phyloP scores from a whole-genome alignment of 805 yeast species.

The Candida insectorum region DNA sequence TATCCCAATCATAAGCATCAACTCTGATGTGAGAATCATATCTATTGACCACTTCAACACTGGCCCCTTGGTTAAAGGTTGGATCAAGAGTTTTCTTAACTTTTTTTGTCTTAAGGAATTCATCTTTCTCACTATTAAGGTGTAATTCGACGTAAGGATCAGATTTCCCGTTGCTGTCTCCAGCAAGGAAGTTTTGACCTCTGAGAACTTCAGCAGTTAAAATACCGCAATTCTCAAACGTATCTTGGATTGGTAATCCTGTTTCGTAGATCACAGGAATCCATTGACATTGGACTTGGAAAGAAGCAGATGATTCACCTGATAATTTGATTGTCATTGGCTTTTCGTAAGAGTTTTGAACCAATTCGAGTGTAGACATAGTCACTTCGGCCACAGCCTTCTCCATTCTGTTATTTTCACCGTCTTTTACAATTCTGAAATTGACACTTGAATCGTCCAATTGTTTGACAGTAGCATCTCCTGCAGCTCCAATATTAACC shows the following conservation, averaged over 20 bases:
- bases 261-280: constrained; percentile 62
- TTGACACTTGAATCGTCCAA: constrained; percentile 67
- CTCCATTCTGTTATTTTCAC: constrained; percentile 51
- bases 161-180: constrained; percentile 89
- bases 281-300: constrained; percentile 68
- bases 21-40: constrained; percentile 56
- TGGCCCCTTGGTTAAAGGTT: constrained; percentile 73
- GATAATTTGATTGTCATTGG: constrained; percentile 56
- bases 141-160: constrained; percentile 83
- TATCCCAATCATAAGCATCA: constrained; percentile 84
- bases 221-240: constrained; percentile 71
- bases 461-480: constrained; percentile 76
- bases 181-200: constrained; percentile 72
- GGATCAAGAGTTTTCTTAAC: constrained; percentile 88
- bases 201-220: constrained; percentile 56
- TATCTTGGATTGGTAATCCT: constrained; percentile 68
- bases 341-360: constrained; percentile 60
- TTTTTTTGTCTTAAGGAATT: constrained; percentile 70
- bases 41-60: constrained; percentile 57
- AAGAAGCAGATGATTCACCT: constrained; percentile 49
- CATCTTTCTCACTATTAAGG: constrained; percentile 57
- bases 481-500: constrained; percentile 42
- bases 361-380: constrained; percentile 62
- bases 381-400: constrained; percentile 59
- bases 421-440: constrained; percentile 59